These are phyloP conservation scores for Mycena galericulata DNA, from an alignment of 768 basidiomycete genomes.

Conservation along the genomic window DNA sequence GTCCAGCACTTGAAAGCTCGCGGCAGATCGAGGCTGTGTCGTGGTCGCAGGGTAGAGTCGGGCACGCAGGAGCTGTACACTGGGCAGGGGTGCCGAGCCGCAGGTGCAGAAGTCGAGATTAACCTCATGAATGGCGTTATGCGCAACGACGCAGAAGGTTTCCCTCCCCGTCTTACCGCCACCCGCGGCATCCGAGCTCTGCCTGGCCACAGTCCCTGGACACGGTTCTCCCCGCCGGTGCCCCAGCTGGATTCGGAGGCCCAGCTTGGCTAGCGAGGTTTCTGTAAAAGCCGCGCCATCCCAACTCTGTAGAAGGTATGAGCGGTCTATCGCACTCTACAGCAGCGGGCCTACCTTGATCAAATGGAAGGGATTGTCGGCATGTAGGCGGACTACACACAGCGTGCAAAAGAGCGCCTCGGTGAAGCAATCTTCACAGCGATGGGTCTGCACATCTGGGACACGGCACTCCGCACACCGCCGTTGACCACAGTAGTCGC, in stretches of 20 bases:
- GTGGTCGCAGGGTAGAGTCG: constrained; percentile 47
- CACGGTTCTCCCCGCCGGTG: constrained; percentile 34
- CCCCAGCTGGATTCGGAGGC: constrained; percentile 40
- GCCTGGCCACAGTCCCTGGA: not conserved
- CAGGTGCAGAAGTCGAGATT: constrained; percentile 48
- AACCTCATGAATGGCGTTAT: constrained; percentile 42
- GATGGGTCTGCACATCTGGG: not conserved
- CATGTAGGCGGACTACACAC: not conserved
- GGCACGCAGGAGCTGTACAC: constrained; percentile 47
- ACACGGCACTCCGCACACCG: not conserved
- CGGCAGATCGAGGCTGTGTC: constrained; percentile 41
- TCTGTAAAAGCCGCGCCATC: constrained; percentile 14
- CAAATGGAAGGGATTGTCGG: constrained; percentile 5
- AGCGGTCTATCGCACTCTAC: not conserved
- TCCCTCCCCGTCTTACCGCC: constrained; percentile 31
- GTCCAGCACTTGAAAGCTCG: constrained; percentile 45
- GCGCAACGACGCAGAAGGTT: constrained; percentile 43
- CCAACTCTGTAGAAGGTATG: not conserved
- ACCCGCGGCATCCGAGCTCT: not conserved
- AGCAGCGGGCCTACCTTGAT: constrained; percentile 7
- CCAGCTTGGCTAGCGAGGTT: constrained; percentile 23
- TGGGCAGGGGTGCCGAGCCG: constrained; percentile 33
- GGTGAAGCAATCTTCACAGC: constrained; percentile 9
- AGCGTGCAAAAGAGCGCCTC: not conserved
- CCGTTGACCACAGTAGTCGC: not conserved